Conservation (phyloP, 805 yeast species). For the Sungouiella blattae region DNA sequence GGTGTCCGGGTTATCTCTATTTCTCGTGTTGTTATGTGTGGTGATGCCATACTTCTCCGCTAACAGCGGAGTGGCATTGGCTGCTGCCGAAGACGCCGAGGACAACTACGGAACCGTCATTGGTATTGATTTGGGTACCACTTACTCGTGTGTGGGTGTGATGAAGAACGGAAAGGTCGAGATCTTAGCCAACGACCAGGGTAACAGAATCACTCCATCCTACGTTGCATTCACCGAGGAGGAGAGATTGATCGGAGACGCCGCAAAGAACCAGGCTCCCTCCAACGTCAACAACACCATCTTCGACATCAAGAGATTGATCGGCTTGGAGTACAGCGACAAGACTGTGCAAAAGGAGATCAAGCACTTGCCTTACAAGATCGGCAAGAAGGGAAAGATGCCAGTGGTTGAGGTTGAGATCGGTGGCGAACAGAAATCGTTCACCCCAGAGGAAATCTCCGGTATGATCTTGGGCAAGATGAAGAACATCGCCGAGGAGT, state of each 20-base stretch:
- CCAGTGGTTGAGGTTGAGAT: slow-evolving; percentile 80
- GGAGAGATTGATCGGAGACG: slow-evolving; percentile 93
- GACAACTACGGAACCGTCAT: slow-evolving; percentile 57
- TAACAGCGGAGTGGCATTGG: slow-evolving; percentile 14
- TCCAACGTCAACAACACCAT: slow-evolving; percentile 90
- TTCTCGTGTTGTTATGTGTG: slow-evolving; percentile 32
- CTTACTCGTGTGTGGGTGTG: slow-evolving; percentile 95
- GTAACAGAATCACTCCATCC: slow-evolving; percentile 97
- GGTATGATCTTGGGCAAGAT: slow-evolving; percentile 88
- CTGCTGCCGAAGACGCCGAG: slow-evolving; percentile 29
- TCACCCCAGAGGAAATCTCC: slow-evolving; percentile 93
- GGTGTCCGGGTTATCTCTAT: slow-evolving; percentile 27
- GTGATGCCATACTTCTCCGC: slow-evolving; percentile 35
- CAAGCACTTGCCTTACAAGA: slow-evolving; percentile 85
- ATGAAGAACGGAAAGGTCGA: slow-evolving; percentile 90
- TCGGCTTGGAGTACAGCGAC: slow-evolving; percentile 65
- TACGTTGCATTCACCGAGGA: slow-evolving; percentile 92
- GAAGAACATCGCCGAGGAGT: slow-evolving; percentile 44
- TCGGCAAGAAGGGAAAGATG: slow-evolving; percentile 67
- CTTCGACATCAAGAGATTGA: slow-evolving; percentile 87
- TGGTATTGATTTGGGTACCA: slow-evolving; percentile 97
- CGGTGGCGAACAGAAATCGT: slow-evolving; percentile 79
- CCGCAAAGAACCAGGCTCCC: slow-evolving; percentile 97
- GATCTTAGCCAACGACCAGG: slow-evolving; percentile 96
- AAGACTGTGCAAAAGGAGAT: slow-evolving; percentile 50